phyloP scores from a whole-genome alignment of 176 grass and related monocot species.

The Eleusine coracana region DNA sequence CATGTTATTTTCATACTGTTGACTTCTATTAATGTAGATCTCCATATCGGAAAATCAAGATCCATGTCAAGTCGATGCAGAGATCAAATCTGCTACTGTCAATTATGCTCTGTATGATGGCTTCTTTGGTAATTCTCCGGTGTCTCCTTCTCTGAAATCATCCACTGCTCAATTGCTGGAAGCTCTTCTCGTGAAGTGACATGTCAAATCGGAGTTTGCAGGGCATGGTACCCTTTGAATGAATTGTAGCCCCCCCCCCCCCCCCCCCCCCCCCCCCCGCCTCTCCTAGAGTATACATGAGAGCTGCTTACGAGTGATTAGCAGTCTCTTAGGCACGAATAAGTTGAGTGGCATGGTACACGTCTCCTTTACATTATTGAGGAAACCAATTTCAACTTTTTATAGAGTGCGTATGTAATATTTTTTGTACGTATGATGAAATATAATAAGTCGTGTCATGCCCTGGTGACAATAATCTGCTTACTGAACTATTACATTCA shows the following conservation, averaged over 20 bases:
- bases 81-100: slow-evolving; percentile 71
- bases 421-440: background rate
- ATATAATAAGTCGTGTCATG: background rate
- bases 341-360: background rate
- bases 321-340: background rate
- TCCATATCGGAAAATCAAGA: slow-evolving; percentile 61
- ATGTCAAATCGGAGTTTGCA: slow-evolving; percentile 2
- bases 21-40: slow-evolving; percentile 58
- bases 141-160: slow-evolving; percentile 74
- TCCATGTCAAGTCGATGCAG: slow-evolving; percentile 64
- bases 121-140: slow-evolving; percentile 74
- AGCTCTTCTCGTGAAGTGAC: slow-evolving; percentile 46
- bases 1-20: background rate
- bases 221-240: background rate
- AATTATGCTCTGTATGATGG: slow-evolving; percentile 78
- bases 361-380: background rate
- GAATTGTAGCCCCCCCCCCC: background rate
- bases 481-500: too few species aligned
- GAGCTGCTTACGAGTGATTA: background rate
- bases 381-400: background rate
- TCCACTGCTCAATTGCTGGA: slow-evolving; percentile 53
- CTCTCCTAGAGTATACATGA: background rate
- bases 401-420: background rate
- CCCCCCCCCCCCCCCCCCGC: too few species aligned
- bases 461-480: too few species aligned